Evolutionary conservation across 345 rosid species (phyloP), one percentile per base, ranked within the genome.

Genomic region (Eucalyptus erythrocorys): DNA sequence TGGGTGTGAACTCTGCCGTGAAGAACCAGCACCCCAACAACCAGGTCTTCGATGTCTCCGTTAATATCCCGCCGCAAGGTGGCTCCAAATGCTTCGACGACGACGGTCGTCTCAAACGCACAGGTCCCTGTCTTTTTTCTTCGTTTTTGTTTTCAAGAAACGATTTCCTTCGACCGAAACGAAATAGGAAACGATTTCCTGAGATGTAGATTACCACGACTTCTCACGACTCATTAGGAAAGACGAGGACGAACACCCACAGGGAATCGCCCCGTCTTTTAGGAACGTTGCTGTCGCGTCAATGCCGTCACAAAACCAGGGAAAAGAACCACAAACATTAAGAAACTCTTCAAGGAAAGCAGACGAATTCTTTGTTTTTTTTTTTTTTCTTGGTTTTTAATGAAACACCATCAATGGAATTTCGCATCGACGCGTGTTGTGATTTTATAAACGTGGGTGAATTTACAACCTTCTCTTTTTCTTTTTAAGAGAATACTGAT

Each of bases 41-140:
- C 87, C 93, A 90, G 55, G 92, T 51, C 55, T 92, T 92, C 55
- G 88, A 89, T 88, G 61, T 94, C 80, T 87, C 96, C 89, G 34
- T 91, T 9, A 94, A 91, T 88, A 88, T 87, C 88, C 91, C 80
- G 26, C 86, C 91, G 12, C 91, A 89, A 86, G 87, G 66, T 15
- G 98, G 92, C 85, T 93, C 96, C 89, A 89, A 94, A 45, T 91
- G 89, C 90, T 94, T 93, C 55, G 99, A 97, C 51, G 99, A 97
- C 32, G 99, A 97, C 13, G 96, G 96, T 5, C 95, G 93, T 48
- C 93, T 68, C 86, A 95, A 91, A 90, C 88, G 99, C 91, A 94
- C 96, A 86, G 99, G 99, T 96, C 90, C 51, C 21, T 47, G 34
- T 42, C 40, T 27, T 53, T 19, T 14, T 66, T 61, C 32, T 61